Evolutionary conservation across 257 asterid species (phyloP).

Genomic region (Lithospermum erythrorhizon): DNA sequence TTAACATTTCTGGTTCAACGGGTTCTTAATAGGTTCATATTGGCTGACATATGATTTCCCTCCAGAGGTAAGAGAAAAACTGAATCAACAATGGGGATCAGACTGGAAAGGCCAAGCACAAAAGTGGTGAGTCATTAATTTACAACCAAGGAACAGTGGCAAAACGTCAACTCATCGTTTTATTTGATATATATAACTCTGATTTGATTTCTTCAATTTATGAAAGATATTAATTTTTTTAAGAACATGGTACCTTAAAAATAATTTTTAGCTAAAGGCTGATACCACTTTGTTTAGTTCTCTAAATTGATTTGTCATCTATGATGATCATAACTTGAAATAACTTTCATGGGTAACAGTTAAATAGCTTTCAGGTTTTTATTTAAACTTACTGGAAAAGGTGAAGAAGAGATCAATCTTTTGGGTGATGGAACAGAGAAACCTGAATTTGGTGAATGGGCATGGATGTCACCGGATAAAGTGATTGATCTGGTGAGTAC

Average conservation of each 20-base stretch:
- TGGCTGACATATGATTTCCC: slow-evolving; percentile 98
- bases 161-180: neutral
- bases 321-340: no score
- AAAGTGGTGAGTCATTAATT: slow-evolving; percentile 49
- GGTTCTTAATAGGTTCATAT: slow-evolving; percentile 41
- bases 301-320: neutral
- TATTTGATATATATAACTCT: neutral
- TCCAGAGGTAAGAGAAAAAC: slow-evolving; percentile 65
- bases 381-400: no score
- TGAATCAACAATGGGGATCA: slow-evolving; percentile 78
- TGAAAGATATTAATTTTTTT: no score
- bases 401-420: slow-evolving; percentile 46
- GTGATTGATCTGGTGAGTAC: slow-evolving; percentile 49
- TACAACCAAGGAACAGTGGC: slow-evolving; percentile 1
- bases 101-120: slow-evolving; percentile 99
- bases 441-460: slow-evolving; percentile 93
- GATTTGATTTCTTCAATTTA: neutral
- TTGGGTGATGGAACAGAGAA: slow-evolving; percentile 92
- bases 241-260: neutral
- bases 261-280: neutral
- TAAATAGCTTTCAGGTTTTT: no score
- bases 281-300: neutral
- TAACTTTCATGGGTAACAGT: no score
- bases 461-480: slow-evolving; percentile 80
- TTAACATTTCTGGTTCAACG: slow-evolving; percentile 6